Evolutionary conservation across 805 yeast genomes (phyloP), one percentile per base, ranked within the genome.

Genomic region (Starmerella stellata): DNA sequence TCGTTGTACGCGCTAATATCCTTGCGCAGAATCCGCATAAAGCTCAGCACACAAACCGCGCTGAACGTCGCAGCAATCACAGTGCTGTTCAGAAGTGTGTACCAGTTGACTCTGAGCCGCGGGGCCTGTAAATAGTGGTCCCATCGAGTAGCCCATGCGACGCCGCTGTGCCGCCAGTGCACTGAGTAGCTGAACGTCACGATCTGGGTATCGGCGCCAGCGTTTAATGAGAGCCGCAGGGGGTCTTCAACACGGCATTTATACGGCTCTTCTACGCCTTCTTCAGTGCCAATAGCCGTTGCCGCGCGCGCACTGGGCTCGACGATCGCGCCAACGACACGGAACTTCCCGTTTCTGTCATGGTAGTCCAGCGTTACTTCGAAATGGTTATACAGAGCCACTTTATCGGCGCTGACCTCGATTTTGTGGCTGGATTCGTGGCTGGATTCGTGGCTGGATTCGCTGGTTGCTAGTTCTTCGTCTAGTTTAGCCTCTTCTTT

Each of bases 91-190:
- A 83, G 62, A 50, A 90, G 70, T 2, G 95, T 82, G 52, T 83
- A 80, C 95, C 96, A 87, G 62, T 90, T 95, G 50, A 90, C 79
- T 54, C 78, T 77, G 41, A 95, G 92, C 19, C 19, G 16, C 56
- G 75, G 78, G 19, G 79, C 90, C 51, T 81, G 92, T 52, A 90
- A 65, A 56, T 90, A 90, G 59, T 82, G 81, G 59, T 90, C 98
- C 98, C 98, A 90, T 62, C 98, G 75, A 2, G 96, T 87, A 25
- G 95, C 96, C 96, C 96, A 90, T 3, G 74, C 72, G 2, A 90
- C 79, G 4, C 64, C 65, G 7, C 87, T 76, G 39, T 69, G 69
- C 17, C 61, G 56, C 66, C 87, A 90, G 27, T 56, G 61, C 16
- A 87, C 90, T 2, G 90, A 75, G 59, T 90, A 90, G n/a, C 93